Base-by-base conservation (phyloP, 2,329 filamentous ascomycete species). In the Arthrinium phaeospermum region DNA sequence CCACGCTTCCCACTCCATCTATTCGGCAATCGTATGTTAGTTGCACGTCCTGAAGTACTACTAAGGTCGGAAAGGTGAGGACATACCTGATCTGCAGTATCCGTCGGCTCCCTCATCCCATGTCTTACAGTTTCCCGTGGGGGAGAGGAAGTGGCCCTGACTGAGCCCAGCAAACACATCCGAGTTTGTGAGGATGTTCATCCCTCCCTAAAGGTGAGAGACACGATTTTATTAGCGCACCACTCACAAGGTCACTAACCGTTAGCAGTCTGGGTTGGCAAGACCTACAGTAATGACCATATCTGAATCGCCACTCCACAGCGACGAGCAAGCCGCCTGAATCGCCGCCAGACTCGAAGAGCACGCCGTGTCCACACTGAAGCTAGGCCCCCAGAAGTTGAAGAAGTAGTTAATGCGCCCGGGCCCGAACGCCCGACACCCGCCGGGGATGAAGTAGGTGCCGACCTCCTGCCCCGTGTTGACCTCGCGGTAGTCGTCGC, bases 351-450 rank as follows among this genome's bases (percentile, higher is more conserved):
- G 86, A 75, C 91, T 92, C 0, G 92, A 94, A 0, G 92, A 94
- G 79, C 93, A 95, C 6, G 93, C 93, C n/a, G 93, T 94, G 76
- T 95, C 93, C 67, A 94, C 86, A 70, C 89, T 93, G 78, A 90
- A 91, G 34, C 90, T 93, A 0, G 92, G 92, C 0, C 93, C 93
- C 67, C 87, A 90, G 81, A 94, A 94, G 77, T 93, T 92, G 82
- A 94, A 94, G 80, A 91, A 92, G 81, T 94, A 94, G 82, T 94
- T 90, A 79, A 94, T 92, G 13, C 92, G 86, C 14, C 91, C 90
- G 0, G 83, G 82, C 0, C 80, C 81, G 51, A 85, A 85, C n/a
- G 82, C 83, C 2, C 84, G 80, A 45, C 83, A 81, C 47, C 81
- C 82, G 8, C 85, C 85, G 0, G 86, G 84, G 73, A 87, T 85